Base-by-base conservation (phyloP, 1,284 basidiomycete species). In the Fomitopsis pinicola region DNA sequence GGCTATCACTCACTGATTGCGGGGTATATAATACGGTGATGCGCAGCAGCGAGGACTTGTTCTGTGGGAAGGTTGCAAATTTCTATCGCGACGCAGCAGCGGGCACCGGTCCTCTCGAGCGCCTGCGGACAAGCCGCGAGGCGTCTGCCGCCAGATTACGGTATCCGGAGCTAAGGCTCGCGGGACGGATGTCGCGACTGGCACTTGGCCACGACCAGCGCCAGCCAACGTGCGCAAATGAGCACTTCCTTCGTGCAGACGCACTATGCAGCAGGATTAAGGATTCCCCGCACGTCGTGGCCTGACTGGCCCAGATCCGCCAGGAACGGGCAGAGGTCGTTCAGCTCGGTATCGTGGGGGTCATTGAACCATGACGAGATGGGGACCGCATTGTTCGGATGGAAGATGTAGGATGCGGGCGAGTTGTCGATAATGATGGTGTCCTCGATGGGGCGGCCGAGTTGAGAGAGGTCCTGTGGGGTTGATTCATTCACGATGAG, bases 321-420 rank as follows among this genome's bases (percentile, higher is more conserved):
- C 66, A 99, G 83, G 85, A 99, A 98, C 45, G 91, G 94, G 66
- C 91, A 90, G 55, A 99, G 80, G 75, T 98, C 97, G 45, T 93
- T 96, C 66, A 98, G 80, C 76, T 98, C 97, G 26, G 96, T 97
- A 75, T 98, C 97, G 72, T 97, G 95, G 3, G 94, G 94, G 76
- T 95, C 93, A 76, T 98, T 98, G 81, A 99, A 99, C 97, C 97
- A 99, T 63, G 94, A 96, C 53, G 96, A 98, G 55, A 99, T 95
- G 17, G 97, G 97, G 2, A 98, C 97, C 42, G 97, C 97, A 72
- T 98, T 98, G 78, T 97, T 96, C 5, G 95, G 95, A 72, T 99
- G 97, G 84, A 99, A 99, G 66, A 99, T 97, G 78, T 99, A 99
- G 8, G 94, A 97, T 9, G 97, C 97, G 14, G 97, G 97, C 44